phyloP scores from a whole-genome alignment of 768 basidiomycete species.

The Hortiboletus campestris region DNA sequence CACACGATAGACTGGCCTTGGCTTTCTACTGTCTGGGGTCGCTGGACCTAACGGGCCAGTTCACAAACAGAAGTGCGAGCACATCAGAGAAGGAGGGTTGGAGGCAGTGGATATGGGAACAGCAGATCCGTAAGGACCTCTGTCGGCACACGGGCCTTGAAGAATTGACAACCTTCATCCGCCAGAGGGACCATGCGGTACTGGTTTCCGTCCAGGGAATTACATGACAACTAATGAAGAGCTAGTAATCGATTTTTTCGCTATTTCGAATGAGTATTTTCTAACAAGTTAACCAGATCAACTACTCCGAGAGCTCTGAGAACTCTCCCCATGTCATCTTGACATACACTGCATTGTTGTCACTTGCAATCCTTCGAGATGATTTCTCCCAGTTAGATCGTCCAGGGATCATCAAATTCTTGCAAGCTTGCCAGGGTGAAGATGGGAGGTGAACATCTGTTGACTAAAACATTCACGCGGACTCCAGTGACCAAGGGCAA shows the following conservation, averaged over 20 bases:
- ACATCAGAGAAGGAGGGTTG: slow-evolving; percentile 58
- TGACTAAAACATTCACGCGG: slow-evolving; percentile 10
- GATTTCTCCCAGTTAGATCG: slow-evolving; percentile 73
- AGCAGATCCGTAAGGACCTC: slow-evolving; percentile 59
- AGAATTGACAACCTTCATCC: background rate
- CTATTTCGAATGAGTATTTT: background rate
- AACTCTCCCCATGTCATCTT: slow-evolving; percentile 84
- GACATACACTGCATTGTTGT: slow-evolving; percentile 88
- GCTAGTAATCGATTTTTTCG: slow-evolving; percentile 6
- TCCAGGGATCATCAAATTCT: slow-evolving; percentile 59
- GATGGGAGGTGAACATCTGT: slow-evolving; percentile 71
- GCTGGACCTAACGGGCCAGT: slow-evolving; percentile 69
- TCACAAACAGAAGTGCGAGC: slow-evolving; percentile 39
- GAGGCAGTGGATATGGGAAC: slow-evolving; percentile 86
- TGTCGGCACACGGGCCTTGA: background rate
- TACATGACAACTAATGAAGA: slow-evolving; percentile 53
- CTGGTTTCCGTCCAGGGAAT: slow-evolving; percentile 73
- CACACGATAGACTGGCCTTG: slow-evolving; percentile 63
- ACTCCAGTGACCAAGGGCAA: slow-evolving; percentile 1
- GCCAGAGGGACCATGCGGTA: slow-evolving; percentile 55
- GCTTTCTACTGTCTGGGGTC: slow-evolving; percentile 87
- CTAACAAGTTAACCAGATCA: slow-evolving; percentile 25
- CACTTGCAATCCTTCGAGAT: slow-evolving; percentile 84
- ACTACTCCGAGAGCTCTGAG: slow-evolving; percentile 44
- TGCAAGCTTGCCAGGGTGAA: slow-evolving; percentile 67